Base-by-base conservation (phyloP, 2,329 filamentous ascomycete species). In the Claviceps fusiformis region DNA sequence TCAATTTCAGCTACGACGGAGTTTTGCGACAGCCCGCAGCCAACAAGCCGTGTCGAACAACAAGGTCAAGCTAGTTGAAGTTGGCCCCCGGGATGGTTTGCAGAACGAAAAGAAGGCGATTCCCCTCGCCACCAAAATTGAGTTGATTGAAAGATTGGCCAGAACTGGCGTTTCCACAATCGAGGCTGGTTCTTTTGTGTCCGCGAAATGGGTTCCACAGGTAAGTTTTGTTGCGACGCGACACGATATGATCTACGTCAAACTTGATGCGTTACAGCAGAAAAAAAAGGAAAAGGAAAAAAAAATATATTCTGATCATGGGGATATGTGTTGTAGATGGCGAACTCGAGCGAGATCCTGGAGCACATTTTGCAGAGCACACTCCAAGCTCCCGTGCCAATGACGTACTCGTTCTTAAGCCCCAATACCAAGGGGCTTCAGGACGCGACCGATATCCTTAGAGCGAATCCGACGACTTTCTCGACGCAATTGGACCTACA, bases 141-240 rank as follows among this genome's bases (percentile, higher is more conserved):
- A 90, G 61, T 70, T 95, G 54, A 86, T 95, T 44, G 77, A 84
- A 61, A 75, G 80, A 57, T 72, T 95, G 58, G 80, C 83, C 39
- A 72, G 73, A 59, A 86, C 87, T 0, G 89, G 89, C 0, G 67
- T 93, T 46, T 72, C 73, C 6, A 83, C 83, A 3, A 92, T 95
- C 58, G 89, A 95, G 68, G 83, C 86, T 19, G 89, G 88, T 0
- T 87, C 86, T 1, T 89, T 95, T 64, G 89, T 95, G 10, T 81
- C 86, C 50, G 87, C 89, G 1, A 89, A 87, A 79, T 91, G 86
- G 80, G 84, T 91, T 52, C 89, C 89, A 3, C 89, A 93, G 76
- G 81, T 89, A 63, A 58, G 67, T 19, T 31, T 44, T 35, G n/a
- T 15, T 11, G 3, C 29, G 39, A 43, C 19, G 37, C 24, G 10